Base-by-base conservation (phyloP, 1,284 basidiomycete species). In the Cryptococcus sp. region DNA sequence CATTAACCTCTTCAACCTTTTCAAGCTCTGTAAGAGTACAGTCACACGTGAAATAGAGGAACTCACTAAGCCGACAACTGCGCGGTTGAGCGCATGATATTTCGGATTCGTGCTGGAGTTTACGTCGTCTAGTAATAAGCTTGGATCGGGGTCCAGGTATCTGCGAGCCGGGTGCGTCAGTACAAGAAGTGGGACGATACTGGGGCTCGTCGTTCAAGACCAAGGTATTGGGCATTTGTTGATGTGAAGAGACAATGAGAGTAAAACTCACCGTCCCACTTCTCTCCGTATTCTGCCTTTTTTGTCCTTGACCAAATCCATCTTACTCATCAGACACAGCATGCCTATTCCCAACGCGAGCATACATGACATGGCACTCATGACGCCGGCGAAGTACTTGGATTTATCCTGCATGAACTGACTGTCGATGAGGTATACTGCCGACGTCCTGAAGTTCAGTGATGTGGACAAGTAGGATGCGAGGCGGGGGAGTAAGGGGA, bases 331-430 rank as follows among this genome's bases (percentile, higher is more conserved):
- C 73, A 99, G 81, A 68, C 99, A 99, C 64, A 99, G 87, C 88
- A 93, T 96, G 0, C 93, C 91, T 43, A 97, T 86, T 71, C 98
- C 95, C 27, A 99, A 84, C 67, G 94, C 93, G 54, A 99, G 90
- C 96, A 99, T 99, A 47, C 94, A 93, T 48, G 91, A 94, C 93
- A 99, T 98, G 22, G 96, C 96, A 54, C 90, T 91, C 57, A 99
- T 83, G 1, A 98, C 94, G n/a, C 96, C 96, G 57, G 93, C 93
- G 70, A 99, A 99, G 80, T 94, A 99, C 74, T 99, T 99, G 75
- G 93, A 90, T 70, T 90, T 89, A 80, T 99, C 96, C 79, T 97
- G 93, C 90, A 97, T 97, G 79, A 97, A 97, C 70, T 99, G 96
- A 1, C 91, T 93, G 76, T 99, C 96, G 64, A 99, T 86, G 50